These are phyloP conservation scores for Sugiyamaella marilandica DNA, from an alignment of 805 yeast species.

Conservation along the genomic window DNA sequence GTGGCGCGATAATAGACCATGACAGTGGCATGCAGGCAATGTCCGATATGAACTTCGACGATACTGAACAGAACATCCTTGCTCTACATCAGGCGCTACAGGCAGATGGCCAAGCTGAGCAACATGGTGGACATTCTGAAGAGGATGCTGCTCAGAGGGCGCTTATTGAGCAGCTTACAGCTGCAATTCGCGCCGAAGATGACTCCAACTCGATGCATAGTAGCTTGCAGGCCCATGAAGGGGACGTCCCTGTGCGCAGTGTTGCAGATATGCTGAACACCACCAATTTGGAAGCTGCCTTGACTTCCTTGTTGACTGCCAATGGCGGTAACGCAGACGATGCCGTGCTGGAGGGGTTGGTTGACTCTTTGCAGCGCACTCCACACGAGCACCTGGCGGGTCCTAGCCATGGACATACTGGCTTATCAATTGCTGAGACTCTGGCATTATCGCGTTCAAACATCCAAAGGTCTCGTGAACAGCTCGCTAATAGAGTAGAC, in stretches of 20 bases:
- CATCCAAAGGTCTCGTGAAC: conserved; percentile 14
- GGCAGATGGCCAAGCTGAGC: not conserved
- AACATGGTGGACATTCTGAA: not conserved
- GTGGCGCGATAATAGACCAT: not conserved
- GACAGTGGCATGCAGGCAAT: too few species aligned
- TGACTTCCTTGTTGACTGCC: conserved; percentile 9
- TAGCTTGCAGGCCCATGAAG: not conserved
- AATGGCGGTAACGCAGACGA: not conserved
- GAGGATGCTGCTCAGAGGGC: conserved; percentile 7
- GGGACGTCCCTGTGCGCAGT: not conserved
- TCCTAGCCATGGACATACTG: not conserved
- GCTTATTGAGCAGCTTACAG: conserved; percentile 12
- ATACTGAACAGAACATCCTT: not conserved
- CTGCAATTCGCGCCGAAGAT: conserved; percentile 6
- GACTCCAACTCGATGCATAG: conserved; percentile 6
- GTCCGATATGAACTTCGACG: not conserved
- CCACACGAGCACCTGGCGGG: not conserved
- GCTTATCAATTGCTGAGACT: conserved; percentile 52
- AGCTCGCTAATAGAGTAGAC: conserved; percentile 16
- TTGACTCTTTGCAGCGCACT: not conserved
- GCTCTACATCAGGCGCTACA: conserved; percentile 1
- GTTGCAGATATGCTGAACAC: conserved; percentile 5
- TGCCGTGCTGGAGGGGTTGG: not conserved
- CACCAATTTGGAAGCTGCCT: conserved; percentile 12
- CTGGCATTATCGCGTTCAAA: conserved; percentile 41